Base-by-base conservation (phyloP, 148 eudicot species). In the Linanthus parryae region DNA sequence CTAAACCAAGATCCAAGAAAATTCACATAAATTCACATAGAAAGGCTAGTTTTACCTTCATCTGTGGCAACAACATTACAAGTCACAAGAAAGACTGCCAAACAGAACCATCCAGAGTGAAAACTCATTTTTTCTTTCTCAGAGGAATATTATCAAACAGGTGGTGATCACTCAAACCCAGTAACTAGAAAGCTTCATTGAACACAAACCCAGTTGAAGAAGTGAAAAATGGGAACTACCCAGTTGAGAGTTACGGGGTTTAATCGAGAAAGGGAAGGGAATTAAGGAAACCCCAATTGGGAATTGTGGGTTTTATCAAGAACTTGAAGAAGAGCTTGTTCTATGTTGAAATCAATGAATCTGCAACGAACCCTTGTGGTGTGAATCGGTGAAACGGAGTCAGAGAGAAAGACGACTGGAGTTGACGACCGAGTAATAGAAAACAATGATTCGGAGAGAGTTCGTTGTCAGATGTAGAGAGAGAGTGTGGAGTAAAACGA, bases 31-130 rank as follows among this genome's bases (percentile, higher is more conserved):
- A 25, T 10, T 20, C 19, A 46, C 35, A 23, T 22, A 24, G 16
- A 25, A 13, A 20, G 36, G 29, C 27, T 48, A 28, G 8, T 28
- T 56, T 38, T 73, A 81, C 98, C 80, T 79, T 91, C 95, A 52
- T 58, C 56, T 44, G 70, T 50, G 34, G 79, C 54, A 29, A 49
- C 76, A 12, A 84, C 81, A 51, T 66, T 48, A 62, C 77, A 75
- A 45, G 64, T 44, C 26, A 31, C 53, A 53, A 63, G 50, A 16
- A 76, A 53, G 28, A 76, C 58, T 44, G 74, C 82, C 57, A 83
- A 62, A 54, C 67, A 40, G 52, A 73, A 48, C 52, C 70, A 59
- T 58, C 74, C 43, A 57, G 74, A 57, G 58, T 68, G 66, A 73
- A 30, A 45, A 57, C 58, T 57, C 94, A 84, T 84, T 54, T 29